Conservation (phyloP, 768 basidiomycete species). For the Panus rudis region DNA sequence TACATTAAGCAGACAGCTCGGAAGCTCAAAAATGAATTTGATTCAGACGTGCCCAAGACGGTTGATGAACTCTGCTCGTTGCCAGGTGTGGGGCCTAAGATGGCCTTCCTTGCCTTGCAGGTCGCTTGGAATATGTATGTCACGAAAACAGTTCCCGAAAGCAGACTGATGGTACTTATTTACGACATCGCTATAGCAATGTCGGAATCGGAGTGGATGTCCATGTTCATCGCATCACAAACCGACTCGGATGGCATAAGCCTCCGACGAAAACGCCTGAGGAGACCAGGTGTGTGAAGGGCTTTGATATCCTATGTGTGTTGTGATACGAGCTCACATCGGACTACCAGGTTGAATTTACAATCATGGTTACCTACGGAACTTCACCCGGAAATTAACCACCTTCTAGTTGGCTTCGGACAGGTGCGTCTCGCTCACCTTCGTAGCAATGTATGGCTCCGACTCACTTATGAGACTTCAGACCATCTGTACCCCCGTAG, state of each 20-base stretch:
- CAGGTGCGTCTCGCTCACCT: conserved; percentile 41
- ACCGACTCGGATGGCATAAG: conserved; percentile 88
- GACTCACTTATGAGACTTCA: conserved; percentile 19
- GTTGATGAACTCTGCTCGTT: conserved; percentile 83
- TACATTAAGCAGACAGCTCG: conserved; percentile 72
- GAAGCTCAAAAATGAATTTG: conserved; percentile 61
- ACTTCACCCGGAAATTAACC: conserved; percentile 70
- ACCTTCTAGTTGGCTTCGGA: conserved; percentile 77
- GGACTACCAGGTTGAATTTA: conserved; percentile 50
- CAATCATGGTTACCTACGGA: conserved; percentile 80
- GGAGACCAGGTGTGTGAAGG: conserved; percentile 58
- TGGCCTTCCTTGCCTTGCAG: conserved; percentile 85
- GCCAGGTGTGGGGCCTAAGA: conserved; percentile 92
- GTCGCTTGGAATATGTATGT: conserved; percentile 77
- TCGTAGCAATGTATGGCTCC: background rate
- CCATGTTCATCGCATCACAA: conserved; percentile 93
- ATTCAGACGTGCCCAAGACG: conserved; percentile 83
- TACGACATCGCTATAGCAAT: conserved; percentile 41
- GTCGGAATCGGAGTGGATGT: conserved; percentile 93
- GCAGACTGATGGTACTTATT: background rate
- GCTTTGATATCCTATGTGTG: background rate
- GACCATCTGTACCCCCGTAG: conserved; percentile 62
- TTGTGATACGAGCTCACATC: background rate
- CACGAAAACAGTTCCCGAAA: too few relatives aligned
- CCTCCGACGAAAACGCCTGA: conserved; percentile 81